A percentile compares a stretch with the other conserved stretches of the same genome.
Evolutionary conservation across 345 rosid genomes (phyloP).

Genomic region (Rubroshorea leprosula): DNA sequence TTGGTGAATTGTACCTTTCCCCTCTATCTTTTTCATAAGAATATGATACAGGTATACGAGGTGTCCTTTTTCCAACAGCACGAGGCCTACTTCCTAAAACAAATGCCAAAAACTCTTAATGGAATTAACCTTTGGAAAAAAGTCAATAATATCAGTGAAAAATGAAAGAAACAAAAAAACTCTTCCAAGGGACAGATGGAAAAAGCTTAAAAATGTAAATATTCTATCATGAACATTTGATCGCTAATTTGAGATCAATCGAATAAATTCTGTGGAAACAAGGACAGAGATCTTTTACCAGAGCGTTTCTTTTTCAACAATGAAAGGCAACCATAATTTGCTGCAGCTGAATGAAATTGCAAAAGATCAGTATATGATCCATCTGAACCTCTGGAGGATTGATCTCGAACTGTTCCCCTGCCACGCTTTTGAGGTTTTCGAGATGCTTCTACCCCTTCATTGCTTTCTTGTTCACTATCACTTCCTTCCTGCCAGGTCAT

Average conservation of each 20-base stretch:
- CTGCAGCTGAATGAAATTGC: constrained; percentile 53
- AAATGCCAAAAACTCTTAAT: constrained; percentile 24
- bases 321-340: constrained; percentile 50
- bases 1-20: constrained; percentile 51
- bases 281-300: constrained; percentile 38
- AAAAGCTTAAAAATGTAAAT: not conserved
- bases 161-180: not conserved
- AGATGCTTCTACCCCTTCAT: constrained; percentile 36
- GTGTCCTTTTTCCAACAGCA: constrained; percentile 86
- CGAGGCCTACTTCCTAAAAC: constrained; percentile 61
- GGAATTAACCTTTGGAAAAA: not conserved
- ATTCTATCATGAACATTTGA: not conserved
- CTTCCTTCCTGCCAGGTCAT: constrained; percentile 57
- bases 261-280: not conserved
- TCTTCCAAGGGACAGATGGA: not conserved
- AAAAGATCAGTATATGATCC: constrained; percentile 51
- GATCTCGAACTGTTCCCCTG: constrained; percentile 33
- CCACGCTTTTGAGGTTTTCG: constrained; percentile 50
- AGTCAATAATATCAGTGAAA: not conserved
- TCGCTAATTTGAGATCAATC: not conserved
- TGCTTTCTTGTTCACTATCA: constrained; percentile 66
- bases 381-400: constrained; percentile 42
- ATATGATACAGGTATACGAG: constrained; percentile 66
- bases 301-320: constrained; percentile 60
- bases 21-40: constrained; percentile 44